These are phyloP conservation scores for Penicillium bovifimosum DNA, from an alignment of 495 filamentous ascomycete species.

Conservation along the genomic window DNA sequence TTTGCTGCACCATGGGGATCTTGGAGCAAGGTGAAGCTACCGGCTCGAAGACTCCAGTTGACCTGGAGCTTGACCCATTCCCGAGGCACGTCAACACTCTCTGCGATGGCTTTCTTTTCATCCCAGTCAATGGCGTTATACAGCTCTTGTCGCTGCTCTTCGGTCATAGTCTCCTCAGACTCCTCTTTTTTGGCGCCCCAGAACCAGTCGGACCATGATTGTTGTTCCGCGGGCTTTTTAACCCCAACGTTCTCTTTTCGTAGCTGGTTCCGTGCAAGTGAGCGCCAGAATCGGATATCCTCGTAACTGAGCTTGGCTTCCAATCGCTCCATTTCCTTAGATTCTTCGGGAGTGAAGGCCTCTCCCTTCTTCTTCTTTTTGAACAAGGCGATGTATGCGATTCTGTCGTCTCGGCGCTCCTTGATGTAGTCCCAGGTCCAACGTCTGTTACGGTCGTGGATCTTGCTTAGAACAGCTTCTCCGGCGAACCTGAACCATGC, in stretches of 20 bases:
- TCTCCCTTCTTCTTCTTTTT: conserved; percentile 85
- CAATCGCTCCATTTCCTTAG: conserved; percentile 63
- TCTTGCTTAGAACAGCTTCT: conserved; percentile 81
- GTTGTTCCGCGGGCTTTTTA: conserved; percentile 56
- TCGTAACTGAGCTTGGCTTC: conserved; percentile 91
- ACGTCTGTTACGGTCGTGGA: conserved; percentile 80
- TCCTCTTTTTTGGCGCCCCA: conserved; percentile 76
- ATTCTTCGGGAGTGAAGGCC: conserved; percentile 61
- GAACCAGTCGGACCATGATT: conserved; percentile 82
- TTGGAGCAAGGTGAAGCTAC: conserved; percentile 87
- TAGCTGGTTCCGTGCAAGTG: conserved; percentile 86
- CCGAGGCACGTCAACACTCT: conserved; percentile 79
- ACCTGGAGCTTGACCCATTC: conserved; percentile 90
- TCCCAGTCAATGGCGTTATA: conserved; percentile 98
- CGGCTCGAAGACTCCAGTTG: conserved; percentile 81
- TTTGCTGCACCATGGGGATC: conserved; percentile 73
- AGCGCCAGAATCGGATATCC: conserved; percentile 94
- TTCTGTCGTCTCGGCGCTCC: conserved; percentile 84
- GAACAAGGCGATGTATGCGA: conserved; percentile 86
- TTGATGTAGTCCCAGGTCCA: conserved; percentile 96
- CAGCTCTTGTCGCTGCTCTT: conserved; percentile 91
- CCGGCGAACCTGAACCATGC: conserved; percentile 91
- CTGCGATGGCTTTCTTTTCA: conserved; percentile 84
- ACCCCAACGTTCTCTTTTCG: conserved; percentile 89
- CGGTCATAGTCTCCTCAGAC: conserved; percentile 76